Conservation (phyloP, 345 rosid species). For the Populus alba region DNA sequence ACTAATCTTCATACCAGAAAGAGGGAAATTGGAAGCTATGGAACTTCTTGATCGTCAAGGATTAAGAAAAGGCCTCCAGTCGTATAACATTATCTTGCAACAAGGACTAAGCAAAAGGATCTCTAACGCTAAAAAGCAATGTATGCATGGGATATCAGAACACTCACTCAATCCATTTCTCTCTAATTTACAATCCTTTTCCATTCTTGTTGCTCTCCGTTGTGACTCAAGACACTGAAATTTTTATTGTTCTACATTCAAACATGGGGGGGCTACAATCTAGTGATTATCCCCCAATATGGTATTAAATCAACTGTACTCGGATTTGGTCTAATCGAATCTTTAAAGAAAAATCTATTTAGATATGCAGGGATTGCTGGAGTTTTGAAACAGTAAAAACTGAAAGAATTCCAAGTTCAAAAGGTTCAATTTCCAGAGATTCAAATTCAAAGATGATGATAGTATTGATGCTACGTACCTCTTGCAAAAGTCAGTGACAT, state of each 20-base stretch:
- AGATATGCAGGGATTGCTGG: not conserved
- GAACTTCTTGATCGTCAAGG: too few relatives aligned
- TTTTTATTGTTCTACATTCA: too few relatives aligned
- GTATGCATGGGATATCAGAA: not conserved
- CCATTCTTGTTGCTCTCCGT: too few relatives aligned
- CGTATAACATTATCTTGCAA: too few relatives aligned
- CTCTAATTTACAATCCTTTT: too few relatives aligned
- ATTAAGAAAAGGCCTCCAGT: too few relatives aligned
- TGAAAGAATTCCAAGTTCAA: not conserved
- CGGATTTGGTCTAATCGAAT: not conserved
- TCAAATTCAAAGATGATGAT: not conserved
- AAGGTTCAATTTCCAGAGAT: not conserved
- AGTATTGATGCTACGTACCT: conserved; percentile 40
- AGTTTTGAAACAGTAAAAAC: not conserved
- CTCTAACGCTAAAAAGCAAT: not conserved
- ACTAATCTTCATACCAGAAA: too few relatives aligned
- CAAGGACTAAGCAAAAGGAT: not conserved
- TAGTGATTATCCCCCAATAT: not conserved
- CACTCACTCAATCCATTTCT: not conserved
- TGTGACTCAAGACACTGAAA: too few relatives aligned
- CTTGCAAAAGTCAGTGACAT: conserved; percentile 53
- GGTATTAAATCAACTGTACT: not conserved
- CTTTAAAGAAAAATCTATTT: not conserved
- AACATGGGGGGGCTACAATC: not conserved
- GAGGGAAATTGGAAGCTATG: too few relatives aligned